A percentile compares a stretch with the other conserved stretches of the same genome.
These are phyloP conservation scores for Hymenoscyphus occultus DNA, from an alignment of 2,329 filamentous ascomycete species.

Conservation along the genomic window DNA sequence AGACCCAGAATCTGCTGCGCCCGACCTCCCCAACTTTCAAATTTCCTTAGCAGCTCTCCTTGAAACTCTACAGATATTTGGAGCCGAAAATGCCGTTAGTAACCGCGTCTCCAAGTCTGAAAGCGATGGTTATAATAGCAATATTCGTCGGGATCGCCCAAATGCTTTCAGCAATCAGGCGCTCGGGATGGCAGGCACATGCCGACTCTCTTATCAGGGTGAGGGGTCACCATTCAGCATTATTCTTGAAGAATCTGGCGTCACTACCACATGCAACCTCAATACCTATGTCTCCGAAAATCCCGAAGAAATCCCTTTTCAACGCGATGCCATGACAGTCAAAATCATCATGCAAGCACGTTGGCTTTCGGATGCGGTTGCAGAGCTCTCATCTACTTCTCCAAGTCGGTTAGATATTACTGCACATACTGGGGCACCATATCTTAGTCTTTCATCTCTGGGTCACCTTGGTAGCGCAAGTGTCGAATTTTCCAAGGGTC, in stretches of 20 bases:
- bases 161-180: conserved; percentile 82
- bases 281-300: conserved; percentile 79
- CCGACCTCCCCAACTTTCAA: conserved; percentile 68
- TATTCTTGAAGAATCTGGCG: conserved; percentile 78
- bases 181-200: conserved; percentile 80
- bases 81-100: conserved; percentile 65
- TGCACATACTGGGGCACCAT: conserved; percentile 58
- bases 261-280: conserved; percentile 86
- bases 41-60: conserved; percentile 84
- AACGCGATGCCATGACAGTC: conserved; percentile 73
- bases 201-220: conserved; percentile 73
- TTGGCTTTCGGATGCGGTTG: conserved; percentile 68
- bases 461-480: conserved; percentile 59
- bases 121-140: conserved; percentile 58
- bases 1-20: conserved; percentile 39
- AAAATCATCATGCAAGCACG: conserved; percentile 91
- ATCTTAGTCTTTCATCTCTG: conserved; percentile 69
- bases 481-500: conserved; percentile 63
- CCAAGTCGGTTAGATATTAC: conserved; percentile 71
- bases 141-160: conserved; percentile 58
- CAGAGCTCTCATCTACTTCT: conserved; percentile 59
- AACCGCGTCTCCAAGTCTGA: conserved; percentile 57
- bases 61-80: conserved; percentile 94
- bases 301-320: conserved; percentile 82
- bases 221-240: conserved; percentile 78